A percentile compares a stretch with the other conserved stretches of the same genome.
phyloP scores from a whole-genome alignment of 345 rosid species.

The Murraya paniculata region DNA sequence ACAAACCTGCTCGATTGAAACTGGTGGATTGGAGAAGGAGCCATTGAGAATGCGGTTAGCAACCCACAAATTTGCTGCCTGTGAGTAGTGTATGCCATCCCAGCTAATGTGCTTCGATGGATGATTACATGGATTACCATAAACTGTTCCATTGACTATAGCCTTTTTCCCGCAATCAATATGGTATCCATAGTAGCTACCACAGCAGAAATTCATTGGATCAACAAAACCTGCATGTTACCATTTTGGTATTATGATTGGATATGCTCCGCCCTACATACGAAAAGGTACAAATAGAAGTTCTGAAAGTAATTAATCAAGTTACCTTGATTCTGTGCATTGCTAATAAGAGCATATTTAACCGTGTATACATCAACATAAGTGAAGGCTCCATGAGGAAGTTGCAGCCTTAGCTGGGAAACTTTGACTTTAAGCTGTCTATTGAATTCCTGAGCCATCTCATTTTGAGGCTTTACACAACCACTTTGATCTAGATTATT shows the following conservation, averaged over 20 bases:
- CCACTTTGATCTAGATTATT: constrained; percentile 46
- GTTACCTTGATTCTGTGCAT: constrained; percentile 55
- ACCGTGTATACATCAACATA: constrained; percentile 70
- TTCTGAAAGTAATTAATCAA: neutral
- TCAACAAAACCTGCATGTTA: constrained; percentile 56
- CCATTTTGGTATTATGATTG: neutral
- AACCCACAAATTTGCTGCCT: constrained; percentile 57
- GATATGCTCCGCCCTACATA: neutral
- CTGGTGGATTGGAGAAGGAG: constrained; percentile 42
- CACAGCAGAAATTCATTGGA: constrained; percentile 65
- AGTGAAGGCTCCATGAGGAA: constrained; percentile 45
- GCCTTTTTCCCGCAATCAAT: constrained; percentile 66
- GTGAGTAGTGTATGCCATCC: constrained; percentile 74
- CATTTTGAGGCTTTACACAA: constrained; percentile 57
- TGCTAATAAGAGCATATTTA: constrained; percentile 47
- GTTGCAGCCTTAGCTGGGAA: constrained; percentile 36
- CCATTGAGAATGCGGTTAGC: constrained; percentile 47
- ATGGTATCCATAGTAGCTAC: constrained; percentile 55
- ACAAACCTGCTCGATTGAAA: constrained; percentile 29
- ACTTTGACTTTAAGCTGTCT: constrained; percentile 55
- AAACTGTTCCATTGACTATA: constrained; percentile 57
- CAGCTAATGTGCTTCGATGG: constrained; percentile 63
- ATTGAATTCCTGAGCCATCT: constrained; percentile 63
- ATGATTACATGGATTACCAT: constrained; percentile 54
- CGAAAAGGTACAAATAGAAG: neutral